phyloP scores from a whole-genome alignment of 371 early-diverging fungal species.

The Mucor mucedo region DNA sequence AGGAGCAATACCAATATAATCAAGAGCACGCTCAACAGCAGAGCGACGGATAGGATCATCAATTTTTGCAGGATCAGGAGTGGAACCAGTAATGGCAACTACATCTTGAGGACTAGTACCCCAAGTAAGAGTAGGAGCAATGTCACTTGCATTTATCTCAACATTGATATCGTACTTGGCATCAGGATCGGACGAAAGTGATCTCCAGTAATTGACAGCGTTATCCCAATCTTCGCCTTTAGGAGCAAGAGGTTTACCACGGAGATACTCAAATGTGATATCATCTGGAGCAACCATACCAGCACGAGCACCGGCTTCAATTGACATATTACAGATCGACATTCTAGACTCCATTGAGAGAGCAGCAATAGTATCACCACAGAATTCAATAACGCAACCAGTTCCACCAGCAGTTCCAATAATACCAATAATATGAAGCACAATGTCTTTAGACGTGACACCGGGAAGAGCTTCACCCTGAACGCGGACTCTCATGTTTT shows the following conservation, averaged over 20 bases:
- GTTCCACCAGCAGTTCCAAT: conserved; percentile 77
- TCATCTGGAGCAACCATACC: conserved; percentile 78
- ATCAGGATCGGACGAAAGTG: conserved; percentile 62
- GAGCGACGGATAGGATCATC: conserved; percentile 51
- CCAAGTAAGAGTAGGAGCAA: conserved; percentile 72
- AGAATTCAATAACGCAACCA: conserved; percentile 73
- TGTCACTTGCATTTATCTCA: conserved; percentile 59
- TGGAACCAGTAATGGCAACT: conserved; percentile 61
- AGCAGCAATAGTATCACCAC: conserved; percentile 48
- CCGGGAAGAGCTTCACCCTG: conserved; percentile 57
- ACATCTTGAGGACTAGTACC: conserved; percentile 75
- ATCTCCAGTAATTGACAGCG: conserved; percentile 69
- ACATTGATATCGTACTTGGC: conserved; percentile 68
- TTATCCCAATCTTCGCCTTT: conserved; percentile 64
- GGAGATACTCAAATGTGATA: conserved; percentile 68
- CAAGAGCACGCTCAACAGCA: conserved; percentile 61
- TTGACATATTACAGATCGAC: conserved; percentile 79
- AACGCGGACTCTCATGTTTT: conserved; percentile 70
- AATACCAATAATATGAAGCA: conserved; percentile 70
- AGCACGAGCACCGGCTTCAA: conserved; percentile 76
- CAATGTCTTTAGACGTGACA: conserved; percentile 70
- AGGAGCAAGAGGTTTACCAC: conserved; percentile 67
- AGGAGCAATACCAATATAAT: conserved; percentile 71
- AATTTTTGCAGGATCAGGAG: conserved; percentile 60
- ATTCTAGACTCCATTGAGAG: conserved; percentile 72